Evolutionary conservation across 179 eudicot genomes (phyloP).

Genomic region (Beta corolliflora): DNA sequence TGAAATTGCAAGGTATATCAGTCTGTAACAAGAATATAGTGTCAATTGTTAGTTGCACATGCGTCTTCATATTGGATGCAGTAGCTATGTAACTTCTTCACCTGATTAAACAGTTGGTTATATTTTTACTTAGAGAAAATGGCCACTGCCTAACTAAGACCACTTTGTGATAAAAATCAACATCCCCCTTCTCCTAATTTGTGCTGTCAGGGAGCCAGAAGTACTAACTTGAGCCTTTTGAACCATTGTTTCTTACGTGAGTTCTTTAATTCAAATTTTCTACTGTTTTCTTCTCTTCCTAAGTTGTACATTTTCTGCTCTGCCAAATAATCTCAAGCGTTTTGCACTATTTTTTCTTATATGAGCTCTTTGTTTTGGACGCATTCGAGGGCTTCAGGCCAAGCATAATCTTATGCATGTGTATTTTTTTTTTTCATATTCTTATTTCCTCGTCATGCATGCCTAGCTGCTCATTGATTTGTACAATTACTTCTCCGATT

Average conservation of each 20-base stretch:
- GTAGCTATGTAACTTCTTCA: background rate
- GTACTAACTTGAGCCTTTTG: background rate
- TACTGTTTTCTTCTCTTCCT: background rate
- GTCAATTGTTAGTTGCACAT: background rate
- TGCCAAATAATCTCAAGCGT: too few relatives aligned
- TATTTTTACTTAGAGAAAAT: background rate
- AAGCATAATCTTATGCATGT: background rate
- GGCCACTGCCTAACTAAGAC: background rate
- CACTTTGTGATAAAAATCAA: background rate
- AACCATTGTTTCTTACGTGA: background rate
- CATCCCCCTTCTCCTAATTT: background rate
- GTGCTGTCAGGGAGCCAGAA: background rate
- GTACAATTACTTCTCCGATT: background rate
- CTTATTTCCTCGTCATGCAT: background rate
- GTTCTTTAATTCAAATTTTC: background rate
- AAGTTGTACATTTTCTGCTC: background rate
- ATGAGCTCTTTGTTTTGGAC: background rate
- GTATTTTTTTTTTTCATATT: too few relatives aligned
- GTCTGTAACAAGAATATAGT: background rate
- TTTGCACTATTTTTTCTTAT: too few relatives aligned
- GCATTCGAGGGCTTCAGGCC: background rate
- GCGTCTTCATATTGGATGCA: background rate
- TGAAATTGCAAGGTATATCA: slow-evolving; percentile 80
- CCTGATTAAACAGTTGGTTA: background rate
- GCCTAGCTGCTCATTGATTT: background rate